Conservation (phyloP, 495 filamentous ascomycete genomes). For the Bathelium albidoporum region DNA sequence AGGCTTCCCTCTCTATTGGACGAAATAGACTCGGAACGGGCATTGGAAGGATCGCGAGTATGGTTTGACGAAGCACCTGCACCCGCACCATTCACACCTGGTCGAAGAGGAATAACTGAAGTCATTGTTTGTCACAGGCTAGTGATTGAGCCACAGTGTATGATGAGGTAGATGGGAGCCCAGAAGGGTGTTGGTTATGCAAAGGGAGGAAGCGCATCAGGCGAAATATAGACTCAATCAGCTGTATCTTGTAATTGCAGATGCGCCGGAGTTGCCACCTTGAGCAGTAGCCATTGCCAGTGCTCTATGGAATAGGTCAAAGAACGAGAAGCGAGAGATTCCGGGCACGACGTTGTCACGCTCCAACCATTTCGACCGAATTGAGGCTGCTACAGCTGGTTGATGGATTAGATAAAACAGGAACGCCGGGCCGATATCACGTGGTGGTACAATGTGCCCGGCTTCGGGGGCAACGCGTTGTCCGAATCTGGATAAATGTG, state of each 20-base stretch:
- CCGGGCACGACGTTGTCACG: background rate
- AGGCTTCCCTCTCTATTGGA: background rate
- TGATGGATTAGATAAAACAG: no score
- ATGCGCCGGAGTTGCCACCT: no score
- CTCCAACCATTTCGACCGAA: background rate
- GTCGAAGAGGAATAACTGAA: background rate
- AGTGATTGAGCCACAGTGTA: background rate
- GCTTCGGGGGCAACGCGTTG: background rate
- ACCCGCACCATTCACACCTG: background rate
- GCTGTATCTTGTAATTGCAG: background rate
- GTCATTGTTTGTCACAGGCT: background rate
- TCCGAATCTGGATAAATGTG: background rate
- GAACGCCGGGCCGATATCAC: no score
- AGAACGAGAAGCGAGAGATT: background rate
- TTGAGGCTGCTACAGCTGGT: background rate
- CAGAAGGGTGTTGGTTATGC: background rate
- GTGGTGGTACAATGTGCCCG: no score
- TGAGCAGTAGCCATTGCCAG: background rate
- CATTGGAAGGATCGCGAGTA: background rate
- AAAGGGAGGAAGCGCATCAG: background rate
- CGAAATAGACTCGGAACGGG: background rate
- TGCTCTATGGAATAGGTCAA: background rate
- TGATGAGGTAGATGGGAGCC: background rate
- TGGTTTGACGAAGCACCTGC: background rate
- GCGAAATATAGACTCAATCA: background rate